Percentiles rank a stretch among this genome's conserved stretches.
Evolutionary conservation across 2,329 filamentous ascomycete genomes (phyloP).

Genomic region (Cercospora brassicicola): DNA sequence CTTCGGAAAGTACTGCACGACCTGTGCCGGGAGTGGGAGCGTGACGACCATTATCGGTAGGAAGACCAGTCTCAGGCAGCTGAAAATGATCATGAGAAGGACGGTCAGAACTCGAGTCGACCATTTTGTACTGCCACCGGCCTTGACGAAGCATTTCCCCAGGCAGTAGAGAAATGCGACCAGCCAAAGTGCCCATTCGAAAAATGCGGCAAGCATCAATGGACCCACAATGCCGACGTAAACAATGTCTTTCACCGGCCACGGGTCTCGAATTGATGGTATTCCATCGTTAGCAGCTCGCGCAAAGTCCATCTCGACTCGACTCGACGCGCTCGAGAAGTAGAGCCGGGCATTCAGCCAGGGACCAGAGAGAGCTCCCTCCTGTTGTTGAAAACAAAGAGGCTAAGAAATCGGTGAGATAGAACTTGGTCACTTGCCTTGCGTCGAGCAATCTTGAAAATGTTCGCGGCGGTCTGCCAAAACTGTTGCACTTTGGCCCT

Average conservation of each 20-base stretch:
- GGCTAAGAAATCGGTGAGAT: neutral
- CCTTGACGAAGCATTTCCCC: constrained; percentile 82
- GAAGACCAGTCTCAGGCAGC: constrained; percentile 79
- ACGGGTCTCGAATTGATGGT: constrained; percentile 25
- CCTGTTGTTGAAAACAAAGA: neutral
- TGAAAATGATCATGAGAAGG: constrained; percentile 71
- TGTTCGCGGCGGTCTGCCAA: constrained; percentile 1
- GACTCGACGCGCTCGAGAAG: neutral
- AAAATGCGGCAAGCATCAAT: constrained; percentile 77
- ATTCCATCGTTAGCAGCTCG: constrained; percentile 16
- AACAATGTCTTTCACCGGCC: constrained; percentile 63
- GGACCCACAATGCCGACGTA: constrained; percentile 79
- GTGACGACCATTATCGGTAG: constrained; percentile 94
- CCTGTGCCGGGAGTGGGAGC: constrained; percentile 71
- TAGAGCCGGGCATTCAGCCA: neutral
- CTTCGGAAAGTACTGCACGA: constrained; percentile 71
- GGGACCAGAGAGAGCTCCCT: neutral
- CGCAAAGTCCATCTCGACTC: constrained; percentile 12
- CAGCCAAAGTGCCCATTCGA: constrained; percentile 95
- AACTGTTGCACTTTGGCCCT: constrained; percentile 6
- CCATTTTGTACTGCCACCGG: constrained; percentile 60
- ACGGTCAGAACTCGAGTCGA: constrained; percentile 77
- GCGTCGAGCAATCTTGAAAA: constrained; percentile 7
- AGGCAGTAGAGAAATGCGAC: constrained; percentile 92
- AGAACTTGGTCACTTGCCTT: constrained; percentile 10